Conservation (phyloP, 768 basidiomycete genomes). For the Pleurotus platypus region DNA sequence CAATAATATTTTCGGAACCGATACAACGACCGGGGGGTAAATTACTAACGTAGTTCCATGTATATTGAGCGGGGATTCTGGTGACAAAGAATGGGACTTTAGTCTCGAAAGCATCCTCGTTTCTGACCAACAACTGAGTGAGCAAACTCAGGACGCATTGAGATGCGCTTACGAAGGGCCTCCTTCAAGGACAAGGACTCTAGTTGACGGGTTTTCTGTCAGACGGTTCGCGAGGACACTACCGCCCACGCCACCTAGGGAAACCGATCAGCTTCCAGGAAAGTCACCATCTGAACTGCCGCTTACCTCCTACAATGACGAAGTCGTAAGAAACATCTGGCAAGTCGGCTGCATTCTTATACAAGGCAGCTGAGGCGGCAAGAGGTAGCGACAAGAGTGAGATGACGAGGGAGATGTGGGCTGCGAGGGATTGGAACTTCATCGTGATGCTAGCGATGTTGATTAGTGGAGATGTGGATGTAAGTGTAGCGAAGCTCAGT, state of each 20-base stretch:
- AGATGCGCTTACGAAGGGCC: background rate
- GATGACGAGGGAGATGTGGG: background rate
- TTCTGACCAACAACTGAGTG: background rate
- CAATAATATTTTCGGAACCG: constrained; percentile 11
- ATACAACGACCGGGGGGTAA: background rate
- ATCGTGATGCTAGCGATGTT: background rate
- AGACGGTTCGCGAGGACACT: constrained; percentile 6
- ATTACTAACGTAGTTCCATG: background rate
- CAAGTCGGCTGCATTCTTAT: background rate
- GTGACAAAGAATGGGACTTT: constrained; percentile 1
- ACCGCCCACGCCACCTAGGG: constrained; percentile 2
- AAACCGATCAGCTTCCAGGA: background rate
- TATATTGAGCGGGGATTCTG: background rate
- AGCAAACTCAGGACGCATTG: background rate
- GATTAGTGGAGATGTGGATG: too few species aligned
- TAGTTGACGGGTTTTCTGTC: background rate
- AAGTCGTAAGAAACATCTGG: constrained; percentile 6
- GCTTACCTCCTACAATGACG: constrained; percentile 8
- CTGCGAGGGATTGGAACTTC: background rate
- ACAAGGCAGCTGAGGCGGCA: background rate
- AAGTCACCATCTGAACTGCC: background rate
- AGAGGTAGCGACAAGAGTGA: background rate
- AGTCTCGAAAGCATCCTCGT: background rate
- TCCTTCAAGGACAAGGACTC: constrained; percentile 4
- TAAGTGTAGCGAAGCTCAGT: too few species aligned